Conservation (phyloP, 2,329 filamentous ascomycete genomes). For the Ceratocystis albifundus region DNA sequence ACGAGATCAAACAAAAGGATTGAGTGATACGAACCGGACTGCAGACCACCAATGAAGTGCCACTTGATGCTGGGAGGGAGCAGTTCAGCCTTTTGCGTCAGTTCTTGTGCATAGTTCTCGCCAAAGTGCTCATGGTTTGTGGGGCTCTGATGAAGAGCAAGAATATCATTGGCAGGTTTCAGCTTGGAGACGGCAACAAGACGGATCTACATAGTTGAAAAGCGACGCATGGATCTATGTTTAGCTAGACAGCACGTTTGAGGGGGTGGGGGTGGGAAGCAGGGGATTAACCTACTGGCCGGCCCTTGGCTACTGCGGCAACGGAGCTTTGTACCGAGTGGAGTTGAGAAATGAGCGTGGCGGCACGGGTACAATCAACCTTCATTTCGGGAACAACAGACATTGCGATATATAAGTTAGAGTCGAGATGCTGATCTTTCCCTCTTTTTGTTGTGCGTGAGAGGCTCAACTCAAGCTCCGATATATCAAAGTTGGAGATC, state of each 20-base stretch:
- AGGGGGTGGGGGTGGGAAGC: too few relatives aligned
- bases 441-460: background rate
- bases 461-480: background rate
- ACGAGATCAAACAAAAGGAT: background rate
- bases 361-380: constrained; percentile 49
- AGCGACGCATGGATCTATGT: background rate
- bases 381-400: constrained; percentile 41
- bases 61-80: constrained; percentile 69
- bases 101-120: constrained; percentile 91
- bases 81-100: constrained; percentile 70
- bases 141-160: constrained; percentile 60
- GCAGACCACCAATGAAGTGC: constrained; percentile 94
- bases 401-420: background rate
- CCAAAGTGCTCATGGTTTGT: constrained; percentile 67
- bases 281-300: constrained; percentile 38
- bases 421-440: background rate
- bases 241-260: background rate
- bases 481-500: background rate
- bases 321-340: constrained; percentile 49
- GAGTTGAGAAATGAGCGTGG: constrained; percentile 51
- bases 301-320: constrained; percentile 40
- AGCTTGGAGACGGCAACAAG: constrained; percentile 93
- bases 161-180: constrained; percentile 83
- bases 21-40: constrained; percentile 45
- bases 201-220: constrained; percentile 46